Evolutionary conservation across 2,329 filamentous ascomycete species (phyloP), one percentile per base, ranked within the genome.

Genomic region (Colletotrichum viniferum): DNA sequence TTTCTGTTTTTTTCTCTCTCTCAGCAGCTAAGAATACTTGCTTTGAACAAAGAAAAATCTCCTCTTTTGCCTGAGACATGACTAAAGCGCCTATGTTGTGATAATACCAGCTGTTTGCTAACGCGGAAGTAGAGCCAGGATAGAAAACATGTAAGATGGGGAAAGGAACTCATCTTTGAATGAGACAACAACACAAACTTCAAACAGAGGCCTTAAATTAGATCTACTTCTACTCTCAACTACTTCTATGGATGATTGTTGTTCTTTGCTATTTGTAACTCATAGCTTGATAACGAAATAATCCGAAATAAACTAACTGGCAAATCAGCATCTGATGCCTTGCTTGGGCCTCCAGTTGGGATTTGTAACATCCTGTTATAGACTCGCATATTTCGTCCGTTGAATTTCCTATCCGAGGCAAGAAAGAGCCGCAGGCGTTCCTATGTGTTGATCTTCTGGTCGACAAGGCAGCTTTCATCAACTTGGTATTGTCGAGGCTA

Each of bases 341-440:
- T 21, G 2, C 1, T 2, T 5, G 9, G 43, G 2, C 9, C 4
- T 12, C 7, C 10, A 6, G 2, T 48, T 48, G 2, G 18, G 3
- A 48, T 7, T 6, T 13, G 5, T 48, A 13, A 21, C 43, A 1
- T 3, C 10, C n/a, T 12, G 43, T 21, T 0, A 18, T 2, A 0
- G n/a, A 48, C 3, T 21, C 43, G 13, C 38, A 2, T 1, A 12
- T 3, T 2, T n/a, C 3, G 8, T 38, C 36, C 18, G 7, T 38
- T 38, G 14, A 4, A 4, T 38, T 9, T 5, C 16, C 7, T 1
- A 38, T 5, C 16, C 7, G 0, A 38, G 36, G 36, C 16, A 38
- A 38, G 18, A 5, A 43, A 43, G 18, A 43, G 2, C n/a, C 18
- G 7, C 18, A 2, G 16, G 36, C 16, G 16, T 43, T 7, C 16